phyloP scores from a whole-genome alignment of 257 asterid genomes.

The Solanum neorickii region DNA sequence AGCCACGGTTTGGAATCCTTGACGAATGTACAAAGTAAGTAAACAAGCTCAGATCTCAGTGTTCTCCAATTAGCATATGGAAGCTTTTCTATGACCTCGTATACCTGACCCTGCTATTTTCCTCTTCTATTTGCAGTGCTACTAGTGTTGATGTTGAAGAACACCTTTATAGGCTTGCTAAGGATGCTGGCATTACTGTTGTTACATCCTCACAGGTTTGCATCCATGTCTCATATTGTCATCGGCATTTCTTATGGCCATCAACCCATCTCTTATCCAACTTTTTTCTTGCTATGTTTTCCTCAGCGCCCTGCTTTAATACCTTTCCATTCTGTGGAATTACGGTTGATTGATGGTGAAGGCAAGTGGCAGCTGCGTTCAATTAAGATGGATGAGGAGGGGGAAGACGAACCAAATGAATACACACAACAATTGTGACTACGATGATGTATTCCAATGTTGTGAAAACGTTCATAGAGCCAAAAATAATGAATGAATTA shows the following conservation, averaged over 20 bases:
- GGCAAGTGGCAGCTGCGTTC: constrained; percentile 98
- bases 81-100: not conserved
- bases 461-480: not conserved
- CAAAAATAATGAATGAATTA: not conserved
- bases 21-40: constrained; percentile 98
- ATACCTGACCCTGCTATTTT: constrained; percentile 5
- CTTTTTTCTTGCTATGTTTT: not conserved
- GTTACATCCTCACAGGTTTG: constrained; percentile 94
- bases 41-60: not conserved
- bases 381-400: constrained; percentile 39
- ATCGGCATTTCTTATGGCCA: not conserved
- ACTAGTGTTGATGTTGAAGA: constrained; percentile 99
- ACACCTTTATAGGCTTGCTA: constrained; percentile 88
- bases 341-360: constrained; percentile 93
- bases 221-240: not conserved
- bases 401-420: not conserved
- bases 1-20: constrained; percentile 85
- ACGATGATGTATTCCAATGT: not conserved
- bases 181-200: constrained; percentile 73
- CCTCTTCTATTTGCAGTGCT: constrained; percentile 41
- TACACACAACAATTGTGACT: not conserved
- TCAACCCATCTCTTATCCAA: not conserved
- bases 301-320: constrained; percentile 91
- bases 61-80: not conserved
- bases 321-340: constrained; percentile 85